Conservation (phyloP, 352 stramenopile species). For the Globisporangium emineosum region DNA sequence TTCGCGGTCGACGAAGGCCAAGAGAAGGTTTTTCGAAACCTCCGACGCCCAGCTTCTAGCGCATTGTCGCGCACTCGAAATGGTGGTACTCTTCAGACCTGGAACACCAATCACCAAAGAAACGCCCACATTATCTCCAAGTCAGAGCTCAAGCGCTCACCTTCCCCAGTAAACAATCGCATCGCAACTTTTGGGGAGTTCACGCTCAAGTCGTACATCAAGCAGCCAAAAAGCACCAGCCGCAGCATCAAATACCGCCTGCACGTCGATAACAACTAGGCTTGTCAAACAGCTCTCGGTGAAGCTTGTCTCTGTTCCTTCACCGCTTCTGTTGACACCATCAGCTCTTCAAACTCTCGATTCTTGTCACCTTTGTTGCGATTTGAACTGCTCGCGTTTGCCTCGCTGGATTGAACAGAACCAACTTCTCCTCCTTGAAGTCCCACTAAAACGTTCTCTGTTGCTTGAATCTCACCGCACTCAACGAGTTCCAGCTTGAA, state of each 20-base stretch:
- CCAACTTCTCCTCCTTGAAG: background rate
- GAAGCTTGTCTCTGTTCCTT: no score
- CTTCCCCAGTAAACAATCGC: background rate
- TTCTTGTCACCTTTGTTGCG: background rate
- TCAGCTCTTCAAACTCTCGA: background rate
- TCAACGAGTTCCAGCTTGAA: slow-evolving; percentile 9
- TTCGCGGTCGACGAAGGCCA: background rate
- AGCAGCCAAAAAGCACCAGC: background rate
- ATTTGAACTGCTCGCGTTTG: background rate
- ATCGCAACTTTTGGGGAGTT: slow-evolving; percentile 1
- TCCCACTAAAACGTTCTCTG: background rate
- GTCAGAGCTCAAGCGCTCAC: slow-evolving; percentile 7
- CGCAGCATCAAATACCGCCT: slow-evolving; percentile 7
- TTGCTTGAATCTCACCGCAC: background rate
- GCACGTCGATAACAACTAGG: slow-evolving; percentile 8
- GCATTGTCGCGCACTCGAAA: background rate
- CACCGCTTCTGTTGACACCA: slow-evolving; percentile 7
- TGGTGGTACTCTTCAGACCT: background rate
- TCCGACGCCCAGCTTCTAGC: background rate
- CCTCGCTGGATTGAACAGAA: background rate
- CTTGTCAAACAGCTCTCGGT: background rate
- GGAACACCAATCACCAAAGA: slow-evolving; percentile 5
- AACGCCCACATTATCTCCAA: slow-evolving; percentile 7
- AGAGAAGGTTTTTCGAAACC: background rate
- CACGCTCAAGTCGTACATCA: slow-evolving; percentile 6